These are phyloP conservation scores for Phlyctochytrium planicorne DNA, from an alignment of 192 early-diverging fungal species.

Conservation along the genomic window DNA sequence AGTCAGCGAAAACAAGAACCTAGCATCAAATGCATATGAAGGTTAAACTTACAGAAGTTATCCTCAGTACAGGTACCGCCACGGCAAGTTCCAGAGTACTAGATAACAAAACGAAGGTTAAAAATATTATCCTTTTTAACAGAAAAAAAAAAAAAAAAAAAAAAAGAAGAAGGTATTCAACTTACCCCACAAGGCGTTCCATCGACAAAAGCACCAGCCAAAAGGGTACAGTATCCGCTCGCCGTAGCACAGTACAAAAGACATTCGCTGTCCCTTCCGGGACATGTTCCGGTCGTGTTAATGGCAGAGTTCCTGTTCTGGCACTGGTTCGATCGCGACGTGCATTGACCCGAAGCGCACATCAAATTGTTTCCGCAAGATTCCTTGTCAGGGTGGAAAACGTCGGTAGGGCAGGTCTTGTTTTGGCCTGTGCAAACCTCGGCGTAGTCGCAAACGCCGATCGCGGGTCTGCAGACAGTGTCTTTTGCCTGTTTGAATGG, in stretches of 20 bases:
- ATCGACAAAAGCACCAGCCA: constrained; percentile 44
- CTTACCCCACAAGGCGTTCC: constrained; percentile 42
- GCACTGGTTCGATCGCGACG: constrained; percentile 43
- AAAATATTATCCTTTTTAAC: neutral
- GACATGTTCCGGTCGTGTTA: constrained; percentile 32
- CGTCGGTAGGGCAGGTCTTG: constrained; percentile 70
- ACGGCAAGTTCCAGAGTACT: constrained; percentile 34
- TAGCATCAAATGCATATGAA: neutral
- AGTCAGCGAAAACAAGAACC: neutral
- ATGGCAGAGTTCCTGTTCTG: constrained; percentile 18
- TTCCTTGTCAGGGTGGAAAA: constrained; percentile 62
- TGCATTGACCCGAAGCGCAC: constrained; percentile 52
- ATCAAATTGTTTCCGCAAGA: constrained; percentile 48
- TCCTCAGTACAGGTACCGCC: constrained; percentile 16
- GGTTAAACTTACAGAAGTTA: neutral
- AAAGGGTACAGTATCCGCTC: constrained; percentile 27
- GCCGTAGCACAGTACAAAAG: constrained; percentile 29
- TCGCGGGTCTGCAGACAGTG: constrained; percentile 68
- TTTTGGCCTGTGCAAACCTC: constrained; percentile 67
- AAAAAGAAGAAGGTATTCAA: neutral
- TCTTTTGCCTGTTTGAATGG: constrained; percentile 36
- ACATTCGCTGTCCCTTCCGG: constrained; percentile 30
- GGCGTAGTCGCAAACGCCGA: constrained; percentile 76
- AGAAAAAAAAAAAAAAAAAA: neutral
- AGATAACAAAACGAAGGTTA: neutral